Conservation (phyloP, 768 basidiomycete species). For the Trametes sanguinea region DNA sequence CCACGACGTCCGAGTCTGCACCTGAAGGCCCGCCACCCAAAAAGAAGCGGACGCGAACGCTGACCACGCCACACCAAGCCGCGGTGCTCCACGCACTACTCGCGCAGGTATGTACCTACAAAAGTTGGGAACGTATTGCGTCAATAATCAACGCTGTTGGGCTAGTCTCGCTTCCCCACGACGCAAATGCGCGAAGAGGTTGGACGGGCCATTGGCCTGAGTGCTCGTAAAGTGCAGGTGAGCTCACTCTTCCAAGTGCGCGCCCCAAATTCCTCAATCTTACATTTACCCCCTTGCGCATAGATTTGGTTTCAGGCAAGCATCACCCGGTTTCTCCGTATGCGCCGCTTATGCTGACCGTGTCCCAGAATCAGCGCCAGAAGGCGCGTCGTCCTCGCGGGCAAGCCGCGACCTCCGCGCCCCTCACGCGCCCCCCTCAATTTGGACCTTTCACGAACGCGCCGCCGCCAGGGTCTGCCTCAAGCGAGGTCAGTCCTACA, state of each 20-base stretch:
- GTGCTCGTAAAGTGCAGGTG: constrained; percentile 89
- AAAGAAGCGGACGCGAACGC: constrained; percentile 80
- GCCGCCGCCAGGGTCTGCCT: constrained; percentile 33
- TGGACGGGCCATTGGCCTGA: constrained; percentile 83
- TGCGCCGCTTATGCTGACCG: constrained; percentile 27
- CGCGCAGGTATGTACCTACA: constrained; percentile 63
- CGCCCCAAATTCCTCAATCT: constrained; percentile 3
- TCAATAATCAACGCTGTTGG: neutral
- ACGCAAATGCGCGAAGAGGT: constrained; percentile 88
- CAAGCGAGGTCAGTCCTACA: constrained; percentile 17
- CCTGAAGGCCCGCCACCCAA: constrained; percentile 47
- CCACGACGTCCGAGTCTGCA: constrained; percentile 37
- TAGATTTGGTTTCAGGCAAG: constrained; percentile 91
- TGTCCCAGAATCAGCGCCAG: constrained; percentile 77
- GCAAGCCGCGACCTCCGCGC: constrained; percentile 47
- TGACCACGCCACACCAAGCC: constrained; percentile 87
- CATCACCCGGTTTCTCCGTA: constrained; percentile 7
- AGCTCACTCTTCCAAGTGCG: constrained; percentile 31
- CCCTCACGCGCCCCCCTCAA: constrained; percentile 57
- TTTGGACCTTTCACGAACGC: constrained; percentile 61
- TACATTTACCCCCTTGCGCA: constrained; percentile 36
- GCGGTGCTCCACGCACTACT: constrained; percentile 84
- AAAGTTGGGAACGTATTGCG: neutral
- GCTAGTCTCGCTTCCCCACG: constrained; percentile 84
- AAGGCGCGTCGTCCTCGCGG: constrained; percentile 78